phyloP scores from a whole-genome alignment of 257 asterid species.

The Prunella vulgaris region DNA sequence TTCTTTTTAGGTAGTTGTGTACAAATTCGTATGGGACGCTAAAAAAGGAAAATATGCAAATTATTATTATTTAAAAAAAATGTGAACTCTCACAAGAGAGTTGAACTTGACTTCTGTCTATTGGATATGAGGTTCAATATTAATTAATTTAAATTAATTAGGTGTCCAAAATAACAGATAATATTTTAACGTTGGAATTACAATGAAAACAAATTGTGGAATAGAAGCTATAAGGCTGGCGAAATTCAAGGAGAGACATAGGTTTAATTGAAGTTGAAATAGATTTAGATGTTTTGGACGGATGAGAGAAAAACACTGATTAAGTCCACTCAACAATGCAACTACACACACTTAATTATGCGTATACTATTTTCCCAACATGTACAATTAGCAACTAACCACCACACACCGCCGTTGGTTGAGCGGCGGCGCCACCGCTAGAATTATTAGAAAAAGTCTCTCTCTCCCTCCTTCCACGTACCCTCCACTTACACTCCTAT shows the following conservation, averaged over 20 bases:
- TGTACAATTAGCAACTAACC: background rate
- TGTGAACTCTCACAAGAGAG: no score
- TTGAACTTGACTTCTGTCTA: no score
- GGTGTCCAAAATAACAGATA: background rate
- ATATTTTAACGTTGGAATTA: background rate
- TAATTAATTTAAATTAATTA: background rate
- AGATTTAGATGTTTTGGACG: conserved; percentile 31
- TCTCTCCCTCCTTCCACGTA: conserved; percentile 29
- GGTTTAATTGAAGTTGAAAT: conserved; percentile 15
- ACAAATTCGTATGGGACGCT: no score
- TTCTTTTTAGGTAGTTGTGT: no score
- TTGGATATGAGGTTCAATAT: no score
- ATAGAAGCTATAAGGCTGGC: conserved; percentile 10
- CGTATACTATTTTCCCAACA: conserved; percentile 3
- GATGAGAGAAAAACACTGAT: conserved; percentile 58
- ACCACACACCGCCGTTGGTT: conserved; percentile 28
- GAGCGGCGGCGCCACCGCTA: conserved; percentile 50
- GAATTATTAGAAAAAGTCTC: conserved; percentile 35
- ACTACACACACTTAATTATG: conserved; percentile 7
- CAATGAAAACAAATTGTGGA: background rate
- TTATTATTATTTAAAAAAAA: no score
- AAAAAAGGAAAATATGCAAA: no score
- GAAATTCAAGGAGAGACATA: conserved; percentile 15
- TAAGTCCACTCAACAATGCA: conserved; percentile 34
- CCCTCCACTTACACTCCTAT: conserved; percentile 43